Conservation (phyloP, 2,329 filamentous ascomycete species). For the Xylaria multiplex region DNA sequence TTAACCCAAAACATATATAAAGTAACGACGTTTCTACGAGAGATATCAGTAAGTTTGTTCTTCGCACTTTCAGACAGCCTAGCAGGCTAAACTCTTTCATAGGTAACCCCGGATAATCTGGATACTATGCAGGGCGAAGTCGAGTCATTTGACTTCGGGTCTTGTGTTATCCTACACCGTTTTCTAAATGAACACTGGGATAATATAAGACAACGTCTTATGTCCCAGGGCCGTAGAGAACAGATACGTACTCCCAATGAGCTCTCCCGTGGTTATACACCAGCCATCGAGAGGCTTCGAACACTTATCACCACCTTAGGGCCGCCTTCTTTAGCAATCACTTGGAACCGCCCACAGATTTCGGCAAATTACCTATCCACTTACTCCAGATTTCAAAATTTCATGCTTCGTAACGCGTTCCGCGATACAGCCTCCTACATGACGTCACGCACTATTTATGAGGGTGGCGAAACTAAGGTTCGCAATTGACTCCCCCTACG, state of each 20-base stretch:
- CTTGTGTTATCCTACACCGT: slow-evolving; percentile 74
- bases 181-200: slow-evolving; percentile 80
- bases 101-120: slow-evolving; percentile 60
- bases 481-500: slow-evolving; percentile 12
- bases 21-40: slow-evolving; percentile 72
- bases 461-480: slow-evolving; percentile 75
- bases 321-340: slow-evolving; percentile 73
- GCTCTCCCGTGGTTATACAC: slow-evolving; percentile 61
- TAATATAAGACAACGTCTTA: slow-evolving; percentile 71
- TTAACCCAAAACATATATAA: slow-evolving; percentile 74
- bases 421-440: slow-evolving; percentile 71
- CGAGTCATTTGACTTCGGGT: slow-evolving; percentile 74
- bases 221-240: slow-evolving; percentile 67
- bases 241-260: slow-evolving; percentile 66
- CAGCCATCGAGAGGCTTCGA: slow-evolving; percentile 68
- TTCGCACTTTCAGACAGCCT: slow-evolving; percentile 1
- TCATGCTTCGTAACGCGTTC: slow-evolving; percentile 76
- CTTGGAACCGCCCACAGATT: slow-evolving; percentile 75
- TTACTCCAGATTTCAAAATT: slow-evolving; percentile 76
- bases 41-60: slow-evolving; percentile 68
- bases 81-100: slow-evolving; percentile 34
- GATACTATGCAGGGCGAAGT: slow-evolving; percentile 53
- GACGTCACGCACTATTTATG: slow-evolving; percentile 73
- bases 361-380: slow-evolving; percentile 69
- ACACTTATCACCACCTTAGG: slow-evolving; percentile 73